phyloP scores from a whole-genome alignment of 2,329 filamentous ascomycete species.

The Cercospora nicotianae region DNA sequence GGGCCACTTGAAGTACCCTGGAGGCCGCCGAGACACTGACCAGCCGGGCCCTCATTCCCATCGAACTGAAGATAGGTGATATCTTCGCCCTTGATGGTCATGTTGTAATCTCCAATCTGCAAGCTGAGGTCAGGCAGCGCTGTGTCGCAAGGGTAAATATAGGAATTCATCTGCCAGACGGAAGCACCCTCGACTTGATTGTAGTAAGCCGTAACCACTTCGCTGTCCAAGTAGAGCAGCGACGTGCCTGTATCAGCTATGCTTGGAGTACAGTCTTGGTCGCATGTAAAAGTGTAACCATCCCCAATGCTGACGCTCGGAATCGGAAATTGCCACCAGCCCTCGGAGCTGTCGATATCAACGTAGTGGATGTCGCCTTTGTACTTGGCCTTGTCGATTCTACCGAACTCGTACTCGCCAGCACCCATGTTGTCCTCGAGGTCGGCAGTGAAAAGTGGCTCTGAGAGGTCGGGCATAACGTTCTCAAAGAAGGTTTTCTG shows the following conservation, averaged over 20 bases:
- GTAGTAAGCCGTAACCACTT: constrained; percentile 47
- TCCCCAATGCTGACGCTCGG: constrained; percentile 57
- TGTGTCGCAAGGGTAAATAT: constrained; percentile 47
- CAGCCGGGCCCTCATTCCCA: constrained; percentile 30
- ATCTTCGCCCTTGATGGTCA: constrained; percentile 39
- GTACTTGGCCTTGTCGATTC: constrained; percentile 65
- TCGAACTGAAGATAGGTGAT: constrained; percentile 55
- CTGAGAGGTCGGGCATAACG: constrained; percentile 58
- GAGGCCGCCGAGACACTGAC: constrained; percentile 67
- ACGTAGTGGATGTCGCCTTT: constrained; percentile 62
- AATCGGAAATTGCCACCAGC: constrained; percentile 69
- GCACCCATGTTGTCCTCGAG: constrained; percentile 55
- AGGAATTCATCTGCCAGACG: constrained; percentile 45
- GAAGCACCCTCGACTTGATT: constrained; percentile 42
- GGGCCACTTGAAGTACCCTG: constrained; percentile 54
- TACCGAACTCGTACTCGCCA: constrained; percentile 73
- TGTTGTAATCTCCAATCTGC: constrained; percentile 55
- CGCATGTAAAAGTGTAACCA: neutral
- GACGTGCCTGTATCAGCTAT: constrained; percentile 47
- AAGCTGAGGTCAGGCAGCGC: constrained; percentile 50
- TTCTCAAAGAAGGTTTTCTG: constrained; percentile 77
- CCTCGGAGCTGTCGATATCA: constrained; percentile 59
- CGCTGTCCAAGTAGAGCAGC: constrained; percentile 51
- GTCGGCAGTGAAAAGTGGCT: constrained; percentile 70
- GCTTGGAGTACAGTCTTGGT: constrained; percentile 16